Base-by-base conservation (phyloP, 192 early-diverging fungal species). In the Entomortierella beljakovae region DNA sequence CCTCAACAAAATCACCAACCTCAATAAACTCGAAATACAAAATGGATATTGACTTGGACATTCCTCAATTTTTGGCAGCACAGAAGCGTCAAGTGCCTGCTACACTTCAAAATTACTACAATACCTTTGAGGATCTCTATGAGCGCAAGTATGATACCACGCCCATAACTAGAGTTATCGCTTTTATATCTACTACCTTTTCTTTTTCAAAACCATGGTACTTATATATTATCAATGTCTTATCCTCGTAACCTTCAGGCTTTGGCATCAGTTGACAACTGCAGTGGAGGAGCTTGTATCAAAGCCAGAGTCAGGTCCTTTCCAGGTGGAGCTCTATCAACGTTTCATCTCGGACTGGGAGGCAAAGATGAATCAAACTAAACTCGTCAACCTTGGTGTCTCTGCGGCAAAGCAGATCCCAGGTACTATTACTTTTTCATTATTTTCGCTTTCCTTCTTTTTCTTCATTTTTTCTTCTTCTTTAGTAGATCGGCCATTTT, bases 211-310 rank as follows among this genome's bases (percentile, higher is more conserved):
- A n/a, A n/a, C n/a, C n/a, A n/a, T n/a, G n/a, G n/a, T n/a, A n/a
- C n/a, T n/a, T n/a, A 22, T 25, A 13, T n/a, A n/a, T 58, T 15
- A 23, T 10, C 64, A n/a, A 18, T 42, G n/a, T 10, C 37, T 26
- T 57, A 13, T 52, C 38, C 53, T 35, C 3, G 22, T 10, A 23
- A 65, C 22, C 4, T 10, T 6, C 69, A 98, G 96, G 77, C 88
- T 99, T 60, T 99, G 97, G 97, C 98, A 99, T 79, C 98, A 99
- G 80, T 87, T 99, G 57, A 99, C 97, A 28, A 52, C 91, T 40
- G 84, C 84, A 35, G 85, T 99, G 2, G 85, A 94, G 48, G 87
- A 89, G 53, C 97, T 97, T 70, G 86, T 96, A 64, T 88, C 85
- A 64, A 80, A 90, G 22, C 94, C 95, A 26, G 86, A 88, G 29